Percentiles rank a stretch among this genome's conserved stretches.
Conservation (phyloP, 2,329 filamentous ascomycete species). For the Fusarium ramigenum region DNA sequence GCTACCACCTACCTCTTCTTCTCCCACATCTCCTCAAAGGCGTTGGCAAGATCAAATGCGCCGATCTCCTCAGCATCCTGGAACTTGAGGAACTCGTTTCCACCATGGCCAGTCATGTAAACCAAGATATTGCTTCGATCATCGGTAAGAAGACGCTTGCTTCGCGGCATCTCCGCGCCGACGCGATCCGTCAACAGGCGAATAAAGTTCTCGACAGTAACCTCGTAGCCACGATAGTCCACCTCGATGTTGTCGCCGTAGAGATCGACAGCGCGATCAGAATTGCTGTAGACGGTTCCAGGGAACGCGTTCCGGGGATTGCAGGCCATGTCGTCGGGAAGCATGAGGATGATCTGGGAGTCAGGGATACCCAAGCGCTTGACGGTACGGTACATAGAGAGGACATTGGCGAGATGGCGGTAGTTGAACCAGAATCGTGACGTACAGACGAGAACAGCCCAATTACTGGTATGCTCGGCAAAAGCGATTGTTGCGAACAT, state of each 20-base stretch:
- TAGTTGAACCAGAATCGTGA: constrained; percentile 99
- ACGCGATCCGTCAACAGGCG: constrained; percentile 92
- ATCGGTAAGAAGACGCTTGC: constrained; percentile 92
- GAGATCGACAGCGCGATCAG: constrained; percentile 91
- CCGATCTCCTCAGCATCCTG: constrained; percentile 98
- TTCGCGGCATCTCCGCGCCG: constrained; percentile 92
- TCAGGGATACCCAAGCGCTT: constrained; percentile 98
- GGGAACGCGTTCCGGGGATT: constrained; percentile 98
- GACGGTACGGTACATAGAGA: constrained; percentile 96
- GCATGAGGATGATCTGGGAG: constrained; percentile 99
- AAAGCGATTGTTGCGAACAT: constrained; percentile 58
- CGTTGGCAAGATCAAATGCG: constrained; percentile 93
- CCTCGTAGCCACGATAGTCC: constrained; percentile 97
- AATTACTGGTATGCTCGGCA: constrained; percentile 94
- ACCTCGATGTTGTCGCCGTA: constrained; percentile 99
- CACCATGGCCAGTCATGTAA: constrained; percentile 99
- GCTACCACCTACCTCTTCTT: constrained; percentile 78
- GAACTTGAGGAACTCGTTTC: constrained; percentile 98
- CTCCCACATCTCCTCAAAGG: constrained; percentile 99
- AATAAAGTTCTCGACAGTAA: constrained; percentile 99
- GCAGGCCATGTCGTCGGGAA: constrained; percentile 99
- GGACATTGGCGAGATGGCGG: constrained; percentile 94
- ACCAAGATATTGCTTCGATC: constrained; percentile 96
- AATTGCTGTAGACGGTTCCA: constrained; percentile 98
- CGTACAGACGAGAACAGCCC: constrained; percentile 98